Evolutionary conservation across 140 eudicot genomes (phyloP), one percentile per base, ranked within the genome.

Genomic region (Bidens hawaiensis): DNA sequence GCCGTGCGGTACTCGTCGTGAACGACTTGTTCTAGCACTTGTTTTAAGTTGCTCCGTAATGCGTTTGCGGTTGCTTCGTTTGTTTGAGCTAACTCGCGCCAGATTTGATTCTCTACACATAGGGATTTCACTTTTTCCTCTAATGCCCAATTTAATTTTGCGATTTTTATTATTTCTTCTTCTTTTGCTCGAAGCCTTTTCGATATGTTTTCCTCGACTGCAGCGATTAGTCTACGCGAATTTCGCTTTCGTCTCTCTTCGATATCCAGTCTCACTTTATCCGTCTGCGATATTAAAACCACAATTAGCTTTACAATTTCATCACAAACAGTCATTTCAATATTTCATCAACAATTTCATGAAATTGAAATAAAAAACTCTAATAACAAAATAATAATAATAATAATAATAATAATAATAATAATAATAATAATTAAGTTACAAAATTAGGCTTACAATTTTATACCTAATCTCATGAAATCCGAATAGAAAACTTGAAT

Each of bases 11-110:
- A 48, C 7, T 80, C 77, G 63, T 71, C 74, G 2, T 75, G 68
- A 2, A 81, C 89, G 16, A 78, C 82, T 2, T 85, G 89, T 21
- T 82, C 80, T 0, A 91, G 65, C 0, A 87, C 89, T 65, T 87
- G 96, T 11, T 90, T 90, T 8, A 90, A 71, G 67, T 87, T 80
- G 62, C 21, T 67, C 5, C 91, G 79, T 14, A 90, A 72, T 4
- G 94, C 81, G 67, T 82, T 84, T 1, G 94, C 98, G 0, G 96
- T 82, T 49, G 98, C 96, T 41, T 90, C 98, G 76, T 85, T 87
- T 14, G 94, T 58, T 57, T 87, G 95, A 11, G 98, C 98, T 33
- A 90, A 31, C 11, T 90, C 98, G 18, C 95, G 54, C 98, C 96
- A 90, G 46, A 90, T 75, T 19, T 87, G 94, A 12, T 87, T 90